Percentiles rank a stretch among this genome's conserved stretches.
Evolutionary conservation across 169 alveolate species (phyloP).

Genomic region (Plasmodium vinckei): DNA sequence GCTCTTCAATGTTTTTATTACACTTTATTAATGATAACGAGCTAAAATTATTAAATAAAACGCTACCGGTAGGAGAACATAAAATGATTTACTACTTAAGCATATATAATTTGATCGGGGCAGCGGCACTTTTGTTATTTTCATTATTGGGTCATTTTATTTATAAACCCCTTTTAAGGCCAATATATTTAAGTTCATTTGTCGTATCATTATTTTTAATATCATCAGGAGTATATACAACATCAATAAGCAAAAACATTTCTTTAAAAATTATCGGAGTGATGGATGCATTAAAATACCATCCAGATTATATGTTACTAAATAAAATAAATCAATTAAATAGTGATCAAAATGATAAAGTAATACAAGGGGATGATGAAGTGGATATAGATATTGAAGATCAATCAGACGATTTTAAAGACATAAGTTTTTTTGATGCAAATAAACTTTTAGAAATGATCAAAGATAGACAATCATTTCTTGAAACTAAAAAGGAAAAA

Average conservation of each 20-base stretch:
- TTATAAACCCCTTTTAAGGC: constrained; percentile 53
- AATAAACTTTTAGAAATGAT: constrained; percentile 57
- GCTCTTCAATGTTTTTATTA: constrained; percentile 70
- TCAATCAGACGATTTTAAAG: background rate
- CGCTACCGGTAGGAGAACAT: constrained; percentile 16
- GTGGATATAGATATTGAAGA: background rate
- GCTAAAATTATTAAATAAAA: constrained; percentile 22
- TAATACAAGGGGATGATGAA: background rate
- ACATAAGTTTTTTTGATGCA: constrained; percentile 48
- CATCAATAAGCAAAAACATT: constrained; percentile 63
- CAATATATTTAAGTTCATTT: constrained; percentile 71
- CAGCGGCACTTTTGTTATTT: constrained; percentile 27
- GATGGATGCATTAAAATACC: constrained; percentile 75
- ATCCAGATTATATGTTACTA: constrained; percentile 74
- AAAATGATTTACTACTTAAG: constrained; percentile 73
- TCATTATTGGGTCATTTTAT: constrained; percentile 72
- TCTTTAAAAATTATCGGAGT: constrained; percentile 74
- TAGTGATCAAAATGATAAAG: background rate
- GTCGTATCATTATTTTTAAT: constrained; percentile 73
- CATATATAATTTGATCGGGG: constrained; percentile 66
- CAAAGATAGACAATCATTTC: constrained; percentile 45
- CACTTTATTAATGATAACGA: constrained; percentile 63
- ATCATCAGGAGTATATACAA: constrained; percentile 76
- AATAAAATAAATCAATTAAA: constrained; percentile 54
- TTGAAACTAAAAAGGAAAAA: constrained; percentile 44